Conservation (phyloP, 805 yeast genomes). For the Ogataea degrootiae region DNA sequence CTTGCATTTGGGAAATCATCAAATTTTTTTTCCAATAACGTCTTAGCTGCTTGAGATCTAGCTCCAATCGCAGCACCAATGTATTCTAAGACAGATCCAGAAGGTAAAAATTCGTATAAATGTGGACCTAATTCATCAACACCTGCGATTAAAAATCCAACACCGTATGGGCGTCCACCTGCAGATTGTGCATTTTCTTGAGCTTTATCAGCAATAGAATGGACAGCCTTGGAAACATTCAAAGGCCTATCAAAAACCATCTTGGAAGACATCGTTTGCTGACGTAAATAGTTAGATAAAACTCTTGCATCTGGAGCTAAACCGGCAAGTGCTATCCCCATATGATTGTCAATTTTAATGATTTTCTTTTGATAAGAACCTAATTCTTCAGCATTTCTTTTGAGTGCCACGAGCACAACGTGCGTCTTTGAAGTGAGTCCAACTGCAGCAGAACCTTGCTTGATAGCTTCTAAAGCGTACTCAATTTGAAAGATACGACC, state of each 20-base stretch:
- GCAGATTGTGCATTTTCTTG: constrained; percentile 94
- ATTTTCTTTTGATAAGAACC: constrained; percentile 96
- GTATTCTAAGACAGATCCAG: constrained; percentile 89
- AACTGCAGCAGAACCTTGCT: constrained; percentile 96
- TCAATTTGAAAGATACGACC: constrained; percentile 89
- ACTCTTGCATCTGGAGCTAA: constrained; percentile 98
- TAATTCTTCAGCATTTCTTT: constrained; percentile 94
- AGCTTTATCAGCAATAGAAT: constrained; percentile 90
- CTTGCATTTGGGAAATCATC: constrained; percentile 58
- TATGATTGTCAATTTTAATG: constrained; percentile 84
- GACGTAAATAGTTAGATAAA: constrained; percentile 80
- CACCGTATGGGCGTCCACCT: constrained; percentile 98
- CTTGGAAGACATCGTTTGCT: constrained; percentile 84
- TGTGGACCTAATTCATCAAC: constrained; percentile 94
- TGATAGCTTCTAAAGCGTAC: constrained; percentile 90
- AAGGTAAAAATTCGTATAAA: constrained; percentile 90
- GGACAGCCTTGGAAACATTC: constrained; percentile 76
- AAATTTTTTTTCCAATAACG: constrained; percentile 84
- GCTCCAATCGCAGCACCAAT: constrained; percentile 97
- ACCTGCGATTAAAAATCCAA: constrained; percentile 87
- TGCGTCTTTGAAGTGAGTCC: constrained; percentile 83
- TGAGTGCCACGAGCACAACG: constrained; percentile 89
- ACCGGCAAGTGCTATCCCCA: constrained; percentile 96
- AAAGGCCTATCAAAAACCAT: constrained; percentile 84
- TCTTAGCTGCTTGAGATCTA: constrained; percentile 96